Evolutionary conservation across 768 basidiomycete genomes (phyloP).

Genomic region (Mycena venus): DNA sequence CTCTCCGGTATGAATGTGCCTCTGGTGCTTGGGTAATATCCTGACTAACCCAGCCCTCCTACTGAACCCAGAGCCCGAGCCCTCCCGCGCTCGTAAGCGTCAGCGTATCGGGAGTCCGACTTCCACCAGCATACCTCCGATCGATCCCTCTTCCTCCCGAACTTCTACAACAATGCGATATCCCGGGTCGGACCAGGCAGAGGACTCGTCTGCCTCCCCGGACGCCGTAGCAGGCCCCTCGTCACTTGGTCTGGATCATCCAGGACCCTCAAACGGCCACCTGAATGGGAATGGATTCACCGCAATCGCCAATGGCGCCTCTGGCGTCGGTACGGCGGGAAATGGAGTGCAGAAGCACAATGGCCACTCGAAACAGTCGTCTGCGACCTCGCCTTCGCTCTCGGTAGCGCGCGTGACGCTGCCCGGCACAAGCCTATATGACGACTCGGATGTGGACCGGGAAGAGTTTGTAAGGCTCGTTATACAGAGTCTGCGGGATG

Average conservation of each 20-base stretch:
- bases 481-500: constrained; percentile 90
- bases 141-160: constrained; percentile 46
- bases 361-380: constrained; percentile 46
- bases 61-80: constrained; percentile 59
- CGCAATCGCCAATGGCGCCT: constrained; percentile 52
- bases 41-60: constrained; percentile 25
- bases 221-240: constrained; percentile 70
- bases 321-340: constrained; percentile 46
- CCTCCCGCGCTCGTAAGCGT: constrained; percentile 75
- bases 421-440: constrained; percentile 82
- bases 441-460: constrained; percentile 83
- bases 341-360: constrained; percentile 67
- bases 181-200: constrained; percentile 63
- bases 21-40: constrained; percentile 10
- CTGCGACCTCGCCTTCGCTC: constrained; percentile 28
- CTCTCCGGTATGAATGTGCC: constrained; percentile 51
- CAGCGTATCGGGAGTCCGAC: constrained; percentile 68
- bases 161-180: constrained; percentile 63
- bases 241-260: constrained; percentile 53
- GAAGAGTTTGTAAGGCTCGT: constrained; percentile 93
- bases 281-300: constrained; percentile 60
- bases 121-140: constrained; percentile 48
- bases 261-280: constrained; percentile 52
- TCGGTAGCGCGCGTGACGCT: constrained; percentile 73
- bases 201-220: constrained; percentile 58